Conservation (phyloP, 768 basidiomycete genomes). For the Termitomyces sp. region DNA sequence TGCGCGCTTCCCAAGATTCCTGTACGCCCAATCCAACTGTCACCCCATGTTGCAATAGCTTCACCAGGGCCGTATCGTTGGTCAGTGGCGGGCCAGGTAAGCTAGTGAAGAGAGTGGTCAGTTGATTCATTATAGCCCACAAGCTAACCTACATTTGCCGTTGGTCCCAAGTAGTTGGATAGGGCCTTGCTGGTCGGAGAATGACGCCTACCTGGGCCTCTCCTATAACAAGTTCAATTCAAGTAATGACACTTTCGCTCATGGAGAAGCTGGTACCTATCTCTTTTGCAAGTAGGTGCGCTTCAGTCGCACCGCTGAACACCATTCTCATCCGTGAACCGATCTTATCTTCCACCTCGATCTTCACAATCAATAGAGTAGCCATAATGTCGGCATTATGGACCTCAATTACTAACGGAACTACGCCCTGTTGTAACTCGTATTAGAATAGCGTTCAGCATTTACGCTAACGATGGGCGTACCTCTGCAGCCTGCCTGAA, state of each 20-base stretch:
- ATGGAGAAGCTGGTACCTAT: slow-evolving; percentile 37
- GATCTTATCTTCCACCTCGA: slow-evolving; percentile 56
- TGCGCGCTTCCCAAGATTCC: slow-evolving; percentile 71
- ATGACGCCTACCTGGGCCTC: slow-evolving; percentile 48
- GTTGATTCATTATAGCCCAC: neutral
- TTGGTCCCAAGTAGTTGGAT: slow-evolving; percentile 72
- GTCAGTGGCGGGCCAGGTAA: slow-evolving; percentile 75
- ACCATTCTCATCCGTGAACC: slow-evolving; percentile 60
- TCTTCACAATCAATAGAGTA: slow-evolving; percentile 62
- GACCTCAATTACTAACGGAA: slow-evolving; percentile 67
- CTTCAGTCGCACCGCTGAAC: slow-evolving; percentile 59
- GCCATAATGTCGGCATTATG: slow-evolving; percentile 74
- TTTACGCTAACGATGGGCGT: slow-evolving; percentile 5
- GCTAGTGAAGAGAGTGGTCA: slow-evolving; percentile 28
- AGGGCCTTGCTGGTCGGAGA: slow-evolving; percentile 55
- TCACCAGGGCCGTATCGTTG: slow-evolving; percentile 56
- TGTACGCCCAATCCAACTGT: slow-evolving; percentile 69
- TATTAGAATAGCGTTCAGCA: slow-evolving; percentile 1
- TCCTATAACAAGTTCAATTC: slow-evolving; percentile 28
- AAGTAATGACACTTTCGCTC: neutral
- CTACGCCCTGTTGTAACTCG: slow-evolving; percentile 39
- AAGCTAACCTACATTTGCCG: slow-evolving; percentile 49
- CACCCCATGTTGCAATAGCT: slow-evolving; percentile 69
- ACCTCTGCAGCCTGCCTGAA: slow-evolving; percentile 58
- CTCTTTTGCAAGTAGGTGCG: slow-evolving; percentile 64